A percentile compares a stretch with the other conserved stretches of the same genome.
Evolutionary conservation across 2,329 filamentous ascomycete genomes (phyloP).

Genomic region (Gnomoniopsis smithogilvyi): DNA sequence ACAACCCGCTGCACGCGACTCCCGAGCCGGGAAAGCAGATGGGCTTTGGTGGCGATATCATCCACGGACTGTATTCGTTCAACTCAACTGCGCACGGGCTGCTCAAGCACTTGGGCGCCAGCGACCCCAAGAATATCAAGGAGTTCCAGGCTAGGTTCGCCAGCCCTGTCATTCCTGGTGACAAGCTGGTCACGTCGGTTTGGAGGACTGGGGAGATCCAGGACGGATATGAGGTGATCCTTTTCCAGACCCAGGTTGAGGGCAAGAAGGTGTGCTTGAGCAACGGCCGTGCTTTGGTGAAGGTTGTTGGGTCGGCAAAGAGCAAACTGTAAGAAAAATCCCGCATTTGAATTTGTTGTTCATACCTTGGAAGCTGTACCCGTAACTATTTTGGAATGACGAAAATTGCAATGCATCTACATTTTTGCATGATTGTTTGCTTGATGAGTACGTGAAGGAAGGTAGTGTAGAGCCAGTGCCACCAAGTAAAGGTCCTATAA

Average conservation of each 20-base stretch:
- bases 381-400: no score
- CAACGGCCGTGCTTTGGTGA: constrained; percentile 81
- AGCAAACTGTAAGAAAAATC: constrained; percentile 57
- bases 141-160: constrained; percentile 90
- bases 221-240: constrained; percentile 75
- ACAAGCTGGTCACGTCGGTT: constrained; percentile 76
- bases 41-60: constrained; percentile 86
- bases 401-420: no score
- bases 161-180: constrained; percentile 77
- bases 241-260: constrained; percentile 73
- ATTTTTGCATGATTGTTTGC: no score
- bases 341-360: background rate
- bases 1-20: constrained; percentile 88
- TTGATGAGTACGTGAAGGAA: no score
- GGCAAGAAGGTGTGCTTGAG: constrained; percentile 82
- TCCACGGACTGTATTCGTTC: constrained; percentile 87
- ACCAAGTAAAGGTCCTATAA: no score
- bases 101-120: constrained; percentile 68
- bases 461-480: no score
- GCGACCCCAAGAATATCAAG: constrained; percentile 76
- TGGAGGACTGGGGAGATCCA: constrained; percentile 72
- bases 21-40: constrained; percentile 83
- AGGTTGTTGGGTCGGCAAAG: constrained; percentile 52
- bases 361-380: background rate
- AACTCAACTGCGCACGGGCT: constrained; percentile 75